Conservation (phyloP, 768 basidiomycete genomes). For the Naganishia antarctica region DNA sequence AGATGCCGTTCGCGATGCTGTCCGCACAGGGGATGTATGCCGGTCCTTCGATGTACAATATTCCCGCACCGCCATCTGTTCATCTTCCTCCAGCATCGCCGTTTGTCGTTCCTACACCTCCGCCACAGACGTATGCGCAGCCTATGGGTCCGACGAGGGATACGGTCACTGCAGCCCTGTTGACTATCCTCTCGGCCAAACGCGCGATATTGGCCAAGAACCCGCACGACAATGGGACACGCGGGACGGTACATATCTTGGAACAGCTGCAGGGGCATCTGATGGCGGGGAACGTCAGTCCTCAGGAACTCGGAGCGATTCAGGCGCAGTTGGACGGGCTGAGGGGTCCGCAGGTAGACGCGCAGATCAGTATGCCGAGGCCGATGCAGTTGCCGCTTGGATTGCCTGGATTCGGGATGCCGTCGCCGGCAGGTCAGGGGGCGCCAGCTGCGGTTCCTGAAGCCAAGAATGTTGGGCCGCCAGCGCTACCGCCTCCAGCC, state of each 20-base stretch:
- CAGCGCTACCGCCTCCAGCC: background rate
- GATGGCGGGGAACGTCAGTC: slow-evolving; percentile 53
- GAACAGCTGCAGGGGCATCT: slow-evolving; percentile 18
- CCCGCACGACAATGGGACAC: slow-evolving; percentile 12
- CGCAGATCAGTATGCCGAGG: background rate
- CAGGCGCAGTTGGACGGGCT: slow-evolving; percentile 45
- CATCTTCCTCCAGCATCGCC: slow-evolving; percentile 23
- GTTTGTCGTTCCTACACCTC: background rate
- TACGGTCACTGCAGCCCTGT: slow-evolving; percentile 28
- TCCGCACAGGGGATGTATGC: slow-evolving; percentile 18
- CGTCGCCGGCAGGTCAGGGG: slow-evolving; percentile 1
- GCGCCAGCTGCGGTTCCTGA: background rate
- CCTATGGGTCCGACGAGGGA: slow-evolving; percentile 15
- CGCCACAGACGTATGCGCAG: slow-evolving; percentile 13
- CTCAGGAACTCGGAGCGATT: slow-evolving; percentile 47
- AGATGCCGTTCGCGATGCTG: slow-evolving; percentile 9
- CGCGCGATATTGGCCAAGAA: slow-evolving; percentile 6
- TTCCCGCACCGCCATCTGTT: slow-evolving; percentile 6
- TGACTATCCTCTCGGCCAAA: slow-evolving; percentile 6
- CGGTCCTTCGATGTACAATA: background rate
- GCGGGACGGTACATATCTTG: slow-evolving; percentile 6
- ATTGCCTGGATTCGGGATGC: background rate
- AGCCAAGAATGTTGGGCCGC: background rate
- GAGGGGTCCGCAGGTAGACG: background rate
- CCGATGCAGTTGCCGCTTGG: slow-evolving; percentile 1